Base-by-base conservation (phyloP, 257 asterid genomes). In the Scutellaria barbata region DNA sequence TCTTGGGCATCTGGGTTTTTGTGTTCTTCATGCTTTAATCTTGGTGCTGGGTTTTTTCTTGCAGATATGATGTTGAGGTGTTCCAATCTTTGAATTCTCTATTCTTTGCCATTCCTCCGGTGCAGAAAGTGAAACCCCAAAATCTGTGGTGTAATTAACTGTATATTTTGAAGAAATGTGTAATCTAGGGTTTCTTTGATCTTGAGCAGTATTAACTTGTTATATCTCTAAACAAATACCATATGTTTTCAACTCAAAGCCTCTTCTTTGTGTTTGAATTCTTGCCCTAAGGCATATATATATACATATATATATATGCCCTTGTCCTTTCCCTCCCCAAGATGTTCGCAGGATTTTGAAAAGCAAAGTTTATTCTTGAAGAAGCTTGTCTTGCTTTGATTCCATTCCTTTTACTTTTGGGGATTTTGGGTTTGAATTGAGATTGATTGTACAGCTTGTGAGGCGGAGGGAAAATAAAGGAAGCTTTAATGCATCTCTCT, bases 401-500 rank as follows among this genome's bases (percentile, higher is more conserved):
- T 73, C 88, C 25, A 22, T 22, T 22, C 85, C 16, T 9, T 84
- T 84, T 85, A 82, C 98, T 85, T 88, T 89, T 82, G 76, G 79
- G 78, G 62, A 77, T 80, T 73, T 64, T 69, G 83, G 77, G 82
- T 78, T 82, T 76, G 81, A 86, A 76, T 68, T 53, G 74, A 68
- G 76, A 80, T 70, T 80, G 74, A 63, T 76, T 66, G 55, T 8
- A 48, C 41, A 68, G 37, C 7, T 71, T 25, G 73, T 0, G 35
- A 41, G 9, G 30, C 12, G 0, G 25, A 12, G 45, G 17, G 35
- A 37, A 10, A 46, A 50, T 55, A 65, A 68, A 52, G 63, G 60
- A 75, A 77, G 89, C 76, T 84, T 83, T 81, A 77, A 95, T 95
- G 99, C 98, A 92, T 95, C 76, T 95, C 83, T 85, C 97, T 81